These are phyloP conservation scores for Ophiostoma angusticollis DNA, from an alignment of 2,329 filamentous ascomycete genomes.

Conservation along the genomic window DNA sequence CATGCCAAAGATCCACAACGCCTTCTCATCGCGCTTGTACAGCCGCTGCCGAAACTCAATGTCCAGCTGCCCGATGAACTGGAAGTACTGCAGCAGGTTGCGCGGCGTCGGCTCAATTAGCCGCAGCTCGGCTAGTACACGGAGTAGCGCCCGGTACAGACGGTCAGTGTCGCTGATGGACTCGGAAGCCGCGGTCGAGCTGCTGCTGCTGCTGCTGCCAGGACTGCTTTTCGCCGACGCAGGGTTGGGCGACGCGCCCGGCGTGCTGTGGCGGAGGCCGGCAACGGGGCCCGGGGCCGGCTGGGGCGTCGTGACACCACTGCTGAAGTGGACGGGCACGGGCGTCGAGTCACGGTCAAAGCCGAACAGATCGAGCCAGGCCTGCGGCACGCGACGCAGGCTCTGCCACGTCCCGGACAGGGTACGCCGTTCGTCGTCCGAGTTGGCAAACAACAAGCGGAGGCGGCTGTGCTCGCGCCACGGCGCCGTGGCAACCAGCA, in stretches of 20 bases:
- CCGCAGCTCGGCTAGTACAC: constrained; percentile 13
- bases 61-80: constrained; percentile 15
- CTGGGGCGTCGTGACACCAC: constrained; percentile 1
- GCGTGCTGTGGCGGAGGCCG: too few species aligned
- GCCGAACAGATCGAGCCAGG: constrained; percentile 14
- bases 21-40: constrained; percentile 12
- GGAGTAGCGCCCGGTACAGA: constrained; percentile 13
- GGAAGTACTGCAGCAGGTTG: constrained; percentile 13
- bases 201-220: neutral
- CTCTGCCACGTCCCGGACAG: constrained; percentile 13
- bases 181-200: neutral
- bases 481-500: constrained; percentile 12
- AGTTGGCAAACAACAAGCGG: constrained; percentile 10
- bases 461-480: constrained; percentile 12
- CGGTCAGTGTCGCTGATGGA: constrained; percentile 8
- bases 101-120: constrained; percentile 6
- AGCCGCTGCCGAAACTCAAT: constrained; percentile 12
- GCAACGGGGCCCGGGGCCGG: neutral
- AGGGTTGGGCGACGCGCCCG: neutral
- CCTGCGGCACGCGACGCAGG: constrained; percentile 10
- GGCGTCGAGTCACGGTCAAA: constrained; percentile 4
- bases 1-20: constrained; percentile 17
- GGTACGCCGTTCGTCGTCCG: constrained; percentile 13
- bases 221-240: neutral
- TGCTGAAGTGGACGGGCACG: neutral